These are phyloP conservation scores for Noccaea bulbosa DNA, from an alignment of 345 rosid species.

Conservation along the genomic window DNA sequence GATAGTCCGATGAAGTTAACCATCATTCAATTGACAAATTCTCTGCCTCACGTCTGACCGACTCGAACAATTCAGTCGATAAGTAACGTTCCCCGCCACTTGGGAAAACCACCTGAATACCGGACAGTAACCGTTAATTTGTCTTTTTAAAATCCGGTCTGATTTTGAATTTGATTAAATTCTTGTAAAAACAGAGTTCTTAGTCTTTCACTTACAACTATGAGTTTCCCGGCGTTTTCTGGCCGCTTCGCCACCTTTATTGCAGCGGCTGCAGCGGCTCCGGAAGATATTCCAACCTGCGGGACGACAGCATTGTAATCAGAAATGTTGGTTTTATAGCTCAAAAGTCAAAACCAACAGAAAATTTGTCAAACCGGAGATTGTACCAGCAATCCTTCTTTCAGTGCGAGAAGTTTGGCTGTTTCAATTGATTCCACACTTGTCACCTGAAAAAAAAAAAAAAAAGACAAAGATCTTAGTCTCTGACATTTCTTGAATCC, in stretches of 20 bases:
- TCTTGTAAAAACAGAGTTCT: no score
- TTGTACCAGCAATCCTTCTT: slow-evolving; percentile 65
- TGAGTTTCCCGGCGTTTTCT: slow-evolving; percentile 72
- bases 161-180: neutral
- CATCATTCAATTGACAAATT: slow-evolving; percentile 52
- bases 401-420: slow-evolving; percentile 57
- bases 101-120: slow-evolving; percentile 57
- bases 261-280: slow-evolving; percentile 75
- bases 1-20: neutral
- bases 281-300: slow-evolving; percentile 76
- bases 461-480: slow-evolving; percentile 1
- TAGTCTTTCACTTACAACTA: slow-evolving; percentile 52
- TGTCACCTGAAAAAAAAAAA: slow-evolving; percentile 45
- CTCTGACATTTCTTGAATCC: neutral
- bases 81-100: slow-evolving; percentile 83
- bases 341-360: neutral
- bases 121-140: slow-evolving; percentile 5
- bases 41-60: slow-evolving; percentile 57
- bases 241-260: slow-evolving; percentile 62
- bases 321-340: neutral
- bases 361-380: neutral
- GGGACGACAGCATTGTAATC: neutral
- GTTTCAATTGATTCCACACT: slow-evolving; percentile 59
- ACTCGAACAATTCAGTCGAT: slow-evolving; percentile 59
- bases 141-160: neutral